These are phyloP conservation scores for Boletus reticulatus DNA, from an alignment of 768 basidiomycete species.

Conservation along the genomic window DNA sequence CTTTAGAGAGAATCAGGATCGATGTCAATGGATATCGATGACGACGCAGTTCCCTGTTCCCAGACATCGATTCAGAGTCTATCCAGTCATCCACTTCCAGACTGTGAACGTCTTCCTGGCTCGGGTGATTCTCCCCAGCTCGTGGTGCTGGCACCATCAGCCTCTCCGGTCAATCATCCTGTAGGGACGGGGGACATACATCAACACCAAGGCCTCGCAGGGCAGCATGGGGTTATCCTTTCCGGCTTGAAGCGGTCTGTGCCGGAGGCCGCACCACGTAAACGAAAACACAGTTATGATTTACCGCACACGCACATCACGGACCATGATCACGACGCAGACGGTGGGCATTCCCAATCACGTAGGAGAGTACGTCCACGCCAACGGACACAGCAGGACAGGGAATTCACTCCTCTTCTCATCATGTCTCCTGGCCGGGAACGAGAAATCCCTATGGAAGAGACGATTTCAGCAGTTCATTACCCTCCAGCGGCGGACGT, in stretches of 20 bases:
- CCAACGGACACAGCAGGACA: background rate
- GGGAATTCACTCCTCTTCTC: slow-evolving; percentile 26
- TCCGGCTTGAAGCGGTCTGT: background rate
- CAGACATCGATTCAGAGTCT: background rate
- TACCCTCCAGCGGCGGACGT: background rate
- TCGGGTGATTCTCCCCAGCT: background rate
- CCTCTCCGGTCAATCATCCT: background rate
- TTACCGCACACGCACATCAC: background rate
- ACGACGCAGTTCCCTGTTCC: background rate
- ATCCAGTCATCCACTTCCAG: background rate
- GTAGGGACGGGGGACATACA: background rate
- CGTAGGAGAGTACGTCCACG: slow-evolving; percentile 8
- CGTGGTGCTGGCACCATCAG: background rate
- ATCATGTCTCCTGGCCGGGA: slow-evolving; percentile 10
- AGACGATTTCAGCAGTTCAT: background rate
- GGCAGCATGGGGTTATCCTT: background rate
- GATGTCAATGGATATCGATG: slow-evolving; percentile 13
- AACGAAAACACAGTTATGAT: slow-evolving; percentile 17
- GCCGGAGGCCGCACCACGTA: slow-evolving; percentile 2
- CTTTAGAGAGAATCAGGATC: slow-evolving; percentile 8
- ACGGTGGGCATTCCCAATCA: background rate
- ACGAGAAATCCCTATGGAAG: background rate
- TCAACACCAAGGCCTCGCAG: background rate
- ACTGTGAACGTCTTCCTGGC: background rate
- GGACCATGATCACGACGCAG: background rate